These are phyloP conservation scores for Oryza glumipatula DNA, from an alignment of 176 grass and related monocot species.

Conservation along the genomic window DNA sequence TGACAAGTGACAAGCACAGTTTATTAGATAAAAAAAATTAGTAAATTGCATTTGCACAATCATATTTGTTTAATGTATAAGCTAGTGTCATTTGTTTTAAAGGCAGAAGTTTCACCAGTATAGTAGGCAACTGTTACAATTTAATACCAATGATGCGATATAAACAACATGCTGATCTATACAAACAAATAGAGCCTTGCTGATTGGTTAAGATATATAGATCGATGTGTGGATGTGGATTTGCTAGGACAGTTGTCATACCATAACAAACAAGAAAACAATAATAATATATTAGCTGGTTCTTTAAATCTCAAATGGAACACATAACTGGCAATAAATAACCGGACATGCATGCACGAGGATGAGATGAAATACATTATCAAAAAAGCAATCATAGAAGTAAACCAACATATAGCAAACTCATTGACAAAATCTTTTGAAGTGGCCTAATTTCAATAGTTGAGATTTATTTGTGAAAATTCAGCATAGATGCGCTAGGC, in stretches of 20 bases:
- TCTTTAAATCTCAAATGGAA: neutral
- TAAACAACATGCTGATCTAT: neutral
- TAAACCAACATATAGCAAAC: neutral
- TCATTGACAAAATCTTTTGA: neutral
- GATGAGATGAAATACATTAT: neutral
- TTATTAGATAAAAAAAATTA: neutral
- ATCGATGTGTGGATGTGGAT: neutral
- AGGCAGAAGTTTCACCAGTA: too few relatives aligned
- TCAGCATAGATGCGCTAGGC: neutral
- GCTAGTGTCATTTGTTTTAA: too few relatives aligned
- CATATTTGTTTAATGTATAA: constrained; percentile 11
- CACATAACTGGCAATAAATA: neutral
- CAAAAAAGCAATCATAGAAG: neutral
- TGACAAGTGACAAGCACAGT: neutral
- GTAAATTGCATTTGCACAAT: neutral
- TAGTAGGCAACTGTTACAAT: neutral
- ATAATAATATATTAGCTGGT: neutral
- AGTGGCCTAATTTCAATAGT: neutral
- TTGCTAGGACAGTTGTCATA: neutral
- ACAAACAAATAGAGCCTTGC: neutral
- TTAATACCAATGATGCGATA: neutral
- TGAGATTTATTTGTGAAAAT: neutral
- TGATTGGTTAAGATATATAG: neutral
- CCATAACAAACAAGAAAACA: neutral
- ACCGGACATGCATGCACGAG: neutral